Conservation (phyloP, 345 rosid species). For the Rhodamnia rubescens region DNA sequence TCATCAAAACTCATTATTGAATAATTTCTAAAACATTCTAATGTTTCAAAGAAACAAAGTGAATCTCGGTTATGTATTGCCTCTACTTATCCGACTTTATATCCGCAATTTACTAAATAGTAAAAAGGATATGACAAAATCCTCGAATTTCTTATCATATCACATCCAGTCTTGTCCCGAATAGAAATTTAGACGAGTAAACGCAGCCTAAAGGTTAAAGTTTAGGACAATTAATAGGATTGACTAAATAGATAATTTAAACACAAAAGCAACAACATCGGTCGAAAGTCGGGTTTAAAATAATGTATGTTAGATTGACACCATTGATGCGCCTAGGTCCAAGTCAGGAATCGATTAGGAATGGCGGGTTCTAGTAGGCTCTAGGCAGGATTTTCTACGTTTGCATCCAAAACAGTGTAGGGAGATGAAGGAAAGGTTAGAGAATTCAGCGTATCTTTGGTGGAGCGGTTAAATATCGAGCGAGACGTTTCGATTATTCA, state of each 20-base stretch:
- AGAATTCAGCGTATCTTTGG: neutral
- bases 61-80: too few relatives aligned
- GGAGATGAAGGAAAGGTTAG: neutral
- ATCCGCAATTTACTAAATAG: too few relatives aligned
- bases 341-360: neutral
- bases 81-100: too few relatives aligned
- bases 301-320: neutral
- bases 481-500: neutral
- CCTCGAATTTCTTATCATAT: too few relatives aligned
- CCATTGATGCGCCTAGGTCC: neutral
- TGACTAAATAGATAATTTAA: neutral
- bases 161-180: too few relatives aligned
- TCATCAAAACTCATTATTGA: too few relatives aligned
- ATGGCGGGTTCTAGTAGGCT: neutral
- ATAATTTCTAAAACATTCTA: too few relatives aligned
- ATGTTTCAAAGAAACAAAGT: too few relatives aligned
- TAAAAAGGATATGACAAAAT: too few relatives aligned
- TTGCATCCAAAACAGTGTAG: neutral
- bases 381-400: too few relatives aligned
- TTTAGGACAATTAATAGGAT: neutral
- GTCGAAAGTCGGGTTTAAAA: neutral
- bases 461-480: neutral
- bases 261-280: neutral
- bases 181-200: too few relatives aligned
- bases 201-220: neutral